Percentiles rank a stretch among this genome's conserved stretches.
phyloP scores from a whole-genome alignment of 139 green algal genomes.

The Tetradesmus lagerheimii region DNA sequence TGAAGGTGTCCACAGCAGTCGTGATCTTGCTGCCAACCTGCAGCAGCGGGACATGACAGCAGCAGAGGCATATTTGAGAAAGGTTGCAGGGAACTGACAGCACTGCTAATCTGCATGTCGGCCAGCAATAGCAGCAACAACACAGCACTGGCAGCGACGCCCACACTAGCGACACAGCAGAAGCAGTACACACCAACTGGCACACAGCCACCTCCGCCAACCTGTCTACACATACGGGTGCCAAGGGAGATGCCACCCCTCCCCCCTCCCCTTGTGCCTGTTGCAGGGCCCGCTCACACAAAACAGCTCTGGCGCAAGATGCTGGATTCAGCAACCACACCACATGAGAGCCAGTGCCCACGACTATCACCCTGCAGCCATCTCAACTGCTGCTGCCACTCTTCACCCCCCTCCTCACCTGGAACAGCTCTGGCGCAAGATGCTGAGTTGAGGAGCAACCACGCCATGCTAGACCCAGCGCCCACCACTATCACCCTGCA shows the following conservation, averaged over 20 bases:
- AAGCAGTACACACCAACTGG: not conserved
- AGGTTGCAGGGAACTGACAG: not conserved
- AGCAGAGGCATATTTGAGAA: not conserved
- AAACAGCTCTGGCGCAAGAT: no score
- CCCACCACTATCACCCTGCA: no score
- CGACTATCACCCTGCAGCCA: no score
- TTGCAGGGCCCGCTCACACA: no score
- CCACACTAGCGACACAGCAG: no score
- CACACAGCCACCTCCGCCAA: not conserved
- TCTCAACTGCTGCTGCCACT: not conserved
- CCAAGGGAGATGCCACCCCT: no score
- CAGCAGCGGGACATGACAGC: not conserved
- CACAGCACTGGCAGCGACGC: not conserved
- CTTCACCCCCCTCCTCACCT: not conserved
- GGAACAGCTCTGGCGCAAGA: no score
- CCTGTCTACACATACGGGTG: not conserved
- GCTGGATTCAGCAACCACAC: no score
- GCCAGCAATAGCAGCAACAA: not conserved
- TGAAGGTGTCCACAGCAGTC: constrained; percentile 72
- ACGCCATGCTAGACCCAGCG: no score
- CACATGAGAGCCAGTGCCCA: no score
- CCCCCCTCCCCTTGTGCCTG: no score
- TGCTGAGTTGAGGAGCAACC: no score
- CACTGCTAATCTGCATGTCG: not conserved
- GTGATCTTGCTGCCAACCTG: constrained; percentile 72